Evolutionary conservation across 441 rosid species (phyloP).

Genomic region (Breynia disticha): DNA sequence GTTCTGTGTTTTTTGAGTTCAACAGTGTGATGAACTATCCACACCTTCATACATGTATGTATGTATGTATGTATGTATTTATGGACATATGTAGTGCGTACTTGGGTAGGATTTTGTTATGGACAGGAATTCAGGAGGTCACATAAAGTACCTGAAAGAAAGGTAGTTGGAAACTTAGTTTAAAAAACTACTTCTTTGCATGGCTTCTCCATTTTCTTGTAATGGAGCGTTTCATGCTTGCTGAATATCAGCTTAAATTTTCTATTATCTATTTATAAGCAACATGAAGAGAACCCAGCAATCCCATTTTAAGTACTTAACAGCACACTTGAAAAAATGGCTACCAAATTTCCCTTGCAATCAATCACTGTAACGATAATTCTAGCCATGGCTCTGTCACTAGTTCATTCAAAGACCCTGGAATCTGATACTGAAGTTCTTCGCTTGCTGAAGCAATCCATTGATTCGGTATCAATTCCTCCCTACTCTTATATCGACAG

Average conservation of each 20-base stretch:
- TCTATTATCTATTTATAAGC: neutral
- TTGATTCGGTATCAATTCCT: constrained; percentile 40
- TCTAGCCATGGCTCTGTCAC: neutral
- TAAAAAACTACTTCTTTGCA: neutral
- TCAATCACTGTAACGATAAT: constrained; percentile 1
- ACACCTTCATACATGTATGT: neutral
- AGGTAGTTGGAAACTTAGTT: neutral
- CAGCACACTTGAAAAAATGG: neutral
- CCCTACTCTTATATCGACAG: constrained; percentile 34
- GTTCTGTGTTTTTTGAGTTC: neutral
- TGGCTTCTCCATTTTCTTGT: neutral
- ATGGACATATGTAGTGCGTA: neutral
- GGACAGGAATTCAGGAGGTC: neutral
- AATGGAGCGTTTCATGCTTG: too few species aligned
- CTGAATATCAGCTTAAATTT: too few species aligned
- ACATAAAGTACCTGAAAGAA: neutral
- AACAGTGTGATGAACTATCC: constrained; percentile 1
- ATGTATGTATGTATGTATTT: neutral
- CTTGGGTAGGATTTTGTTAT: too few species aligned
- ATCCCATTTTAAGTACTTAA: neutral
- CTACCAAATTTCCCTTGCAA: neutral
- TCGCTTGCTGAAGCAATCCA: constrained; percentile 21
- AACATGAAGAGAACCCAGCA: neutral
- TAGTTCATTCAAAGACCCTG: constrained; percentile 15
- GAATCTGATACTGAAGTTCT: constrained; percentile 33